A percentile compares a stretch with the other conserved stretches of the same genome.
These are phyloP conservation scores for Penicillium carneum DNA, from an alignment of 2,329 filamentous ascomycete genomes.

Conservation along the genomic window DNA sequence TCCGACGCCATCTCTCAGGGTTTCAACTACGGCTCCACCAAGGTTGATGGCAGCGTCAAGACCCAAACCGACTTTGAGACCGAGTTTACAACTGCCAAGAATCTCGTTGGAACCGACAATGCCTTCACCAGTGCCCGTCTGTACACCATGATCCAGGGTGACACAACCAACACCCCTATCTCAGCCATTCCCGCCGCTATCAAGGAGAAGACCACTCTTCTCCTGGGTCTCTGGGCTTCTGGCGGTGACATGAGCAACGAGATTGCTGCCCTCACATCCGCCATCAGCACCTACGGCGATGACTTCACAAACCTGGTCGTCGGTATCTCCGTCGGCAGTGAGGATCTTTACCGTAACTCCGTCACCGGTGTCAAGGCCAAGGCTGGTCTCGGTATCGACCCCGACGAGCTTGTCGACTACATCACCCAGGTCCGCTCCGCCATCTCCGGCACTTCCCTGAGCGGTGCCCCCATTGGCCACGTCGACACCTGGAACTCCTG, in stretches of 20 bases:
- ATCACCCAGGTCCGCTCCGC: conserved; percentile 71
- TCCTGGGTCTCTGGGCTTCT: conserved; percentile 85
- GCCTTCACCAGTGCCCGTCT: conserved; percentile 58
- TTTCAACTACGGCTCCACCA: conserved; percentile 58
- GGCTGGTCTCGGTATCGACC: conserved; percentile 68
- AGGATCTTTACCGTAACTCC: conserved; percentile 84
- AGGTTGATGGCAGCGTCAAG: conserved; percentile 51
- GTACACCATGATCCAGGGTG: conserved; percentile 69
- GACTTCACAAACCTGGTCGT: conserved; percentile 66
- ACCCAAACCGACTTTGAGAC: conserved; percentile 54
- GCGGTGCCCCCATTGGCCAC: conserved; percentile 71
- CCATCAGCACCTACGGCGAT: conserved; percentile 72
- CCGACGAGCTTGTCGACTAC: conserved; percentile 70
- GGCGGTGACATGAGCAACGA: conserved; percentile 76
- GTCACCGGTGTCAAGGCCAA: conserved; percentile 70
- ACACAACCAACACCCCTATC: conserved; percentile 70
- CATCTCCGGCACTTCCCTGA: conserved; percentile 67
- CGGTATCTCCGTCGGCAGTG: conserved; percentile 84
- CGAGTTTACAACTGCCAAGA: conserved; percentile 57
- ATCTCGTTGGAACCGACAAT: conserved; percentile 46
- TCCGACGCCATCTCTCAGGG: conserved; percentile 52
- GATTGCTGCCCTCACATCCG: conserved; percentile 72
- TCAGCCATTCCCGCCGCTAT: conserved; percentile 83
- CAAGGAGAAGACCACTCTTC: conserved; percentile 75
- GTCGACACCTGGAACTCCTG: conserved; percentile 89